Conservation (phyloP, 805 yeast genomes). For the Candida fluviatilis region DNA sequence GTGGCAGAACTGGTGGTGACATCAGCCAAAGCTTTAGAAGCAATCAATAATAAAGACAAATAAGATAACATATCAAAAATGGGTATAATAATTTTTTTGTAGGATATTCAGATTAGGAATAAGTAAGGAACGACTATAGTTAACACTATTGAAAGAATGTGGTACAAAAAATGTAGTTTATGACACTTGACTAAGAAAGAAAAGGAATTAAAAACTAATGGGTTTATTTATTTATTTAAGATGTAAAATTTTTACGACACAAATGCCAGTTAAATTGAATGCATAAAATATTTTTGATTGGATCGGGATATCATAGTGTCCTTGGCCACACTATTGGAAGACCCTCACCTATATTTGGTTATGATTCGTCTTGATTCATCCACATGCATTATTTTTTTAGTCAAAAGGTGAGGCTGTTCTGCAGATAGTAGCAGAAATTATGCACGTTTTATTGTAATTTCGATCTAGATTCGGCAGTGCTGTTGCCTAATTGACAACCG, state of each 20-base stretch:
- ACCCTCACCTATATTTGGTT: neutral
- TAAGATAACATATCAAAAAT: conserved; percentile 14
- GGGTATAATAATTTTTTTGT: neutral
- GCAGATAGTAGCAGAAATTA: too few relatives aligned
- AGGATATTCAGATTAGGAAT: neutral
- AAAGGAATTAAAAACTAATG: too few relatives aligned
- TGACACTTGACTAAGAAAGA: neutral
- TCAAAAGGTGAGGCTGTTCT: too few relatives aligned
- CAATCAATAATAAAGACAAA: conserved; percentile 13
- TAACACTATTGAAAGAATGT: neutral
- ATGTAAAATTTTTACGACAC: neutral
- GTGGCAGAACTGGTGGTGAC: conserved; percentile 43
- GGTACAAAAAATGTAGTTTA: neutral
- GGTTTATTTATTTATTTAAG: neutral
- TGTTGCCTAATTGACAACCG: neutral
- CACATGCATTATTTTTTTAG: neutral
- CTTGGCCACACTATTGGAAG: neutral
- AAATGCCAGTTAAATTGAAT: neutral
- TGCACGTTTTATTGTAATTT: neutral
- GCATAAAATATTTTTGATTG: neutral
- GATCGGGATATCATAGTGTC: neutral
- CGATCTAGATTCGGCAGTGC: neutral
- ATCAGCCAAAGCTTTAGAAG: conserved; percentile 10
- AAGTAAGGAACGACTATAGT: conserved; percentile 4
- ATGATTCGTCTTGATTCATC: neutral